Conservation (phyloP, 2,329 filamentous ascomycete species). For the Tolypocladium amazonense region DNA sequence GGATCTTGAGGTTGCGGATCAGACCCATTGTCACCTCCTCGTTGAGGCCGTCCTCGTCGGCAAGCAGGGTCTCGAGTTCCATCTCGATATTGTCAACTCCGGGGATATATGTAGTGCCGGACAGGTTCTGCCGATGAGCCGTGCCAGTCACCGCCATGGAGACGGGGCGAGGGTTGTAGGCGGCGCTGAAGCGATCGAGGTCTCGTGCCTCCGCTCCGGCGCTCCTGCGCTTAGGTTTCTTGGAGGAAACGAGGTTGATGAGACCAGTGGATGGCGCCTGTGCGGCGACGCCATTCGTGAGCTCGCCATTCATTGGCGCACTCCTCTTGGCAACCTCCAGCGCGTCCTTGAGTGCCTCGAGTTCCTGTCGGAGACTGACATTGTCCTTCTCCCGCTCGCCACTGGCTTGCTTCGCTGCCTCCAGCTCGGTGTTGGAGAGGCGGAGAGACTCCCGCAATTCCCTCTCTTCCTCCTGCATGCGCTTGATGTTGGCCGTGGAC, state of each 20-base stretch:
- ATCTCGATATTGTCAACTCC: conserved; percentile 85
- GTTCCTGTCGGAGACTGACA: conserved; percentile 71
- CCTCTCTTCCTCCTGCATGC: conserved; percentile 89
- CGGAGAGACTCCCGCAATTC: conserved; percentile 74
- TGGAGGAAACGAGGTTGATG: conserved; percentile 93
- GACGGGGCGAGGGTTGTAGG: conserved; percentile 89
- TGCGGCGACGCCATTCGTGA: conserved; percentile 26
- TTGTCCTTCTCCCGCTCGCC: conserved; percentile 77
- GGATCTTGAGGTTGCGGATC: conserved; percentile 94
- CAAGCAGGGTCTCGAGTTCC: conserved; percentile 86
- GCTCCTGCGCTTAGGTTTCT: conserved; percentile 93
- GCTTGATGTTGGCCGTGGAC: conserved; percentile 79
- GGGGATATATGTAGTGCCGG: conserved; percentile 67
- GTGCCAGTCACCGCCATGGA: conserved; percentile 80
- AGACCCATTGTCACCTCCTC: conserved; percentile 95
- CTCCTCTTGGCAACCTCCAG: conserved; percentile 76
- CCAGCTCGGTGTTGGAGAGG: conserved; percentile 68
- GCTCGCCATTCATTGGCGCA: conserved; percentile 60
- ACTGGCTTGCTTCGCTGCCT: conserved; percentile 64
- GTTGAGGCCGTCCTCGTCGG: conserved; percentile 91
- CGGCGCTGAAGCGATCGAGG: conserved; percentile 78
- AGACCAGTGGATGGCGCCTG: conserved; percentile 59
- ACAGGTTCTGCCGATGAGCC: conserved; percentile 58
- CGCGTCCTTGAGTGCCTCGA: conserved; percentile 84
- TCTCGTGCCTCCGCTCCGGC: conserved; percentile 79